phyloP scores from a whole-genome alignment of 331 rosid species.

The Rosa hybrid region DNA sequence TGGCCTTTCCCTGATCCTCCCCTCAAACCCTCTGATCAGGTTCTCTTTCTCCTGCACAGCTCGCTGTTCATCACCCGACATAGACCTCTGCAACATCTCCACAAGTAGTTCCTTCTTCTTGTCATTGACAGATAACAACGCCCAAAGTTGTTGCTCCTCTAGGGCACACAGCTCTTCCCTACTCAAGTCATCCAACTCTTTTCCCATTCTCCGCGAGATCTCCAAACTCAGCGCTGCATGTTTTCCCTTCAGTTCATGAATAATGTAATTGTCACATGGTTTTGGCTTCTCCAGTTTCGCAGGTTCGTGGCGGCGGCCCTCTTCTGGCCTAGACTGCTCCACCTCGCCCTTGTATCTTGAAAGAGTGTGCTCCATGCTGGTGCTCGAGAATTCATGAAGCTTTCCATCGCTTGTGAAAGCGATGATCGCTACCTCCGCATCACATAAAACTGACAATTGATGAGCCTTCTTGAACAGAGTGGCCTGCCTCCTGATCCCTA shows the following conservation, averaged over 20 bases:
- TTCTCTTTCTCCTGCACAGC: background rate
- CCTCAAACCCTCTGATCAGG: background rate
- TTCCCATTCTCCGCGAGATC: background rate
- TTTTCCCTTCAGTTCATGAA: background rate
- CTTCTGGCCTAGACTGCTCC: background rate
- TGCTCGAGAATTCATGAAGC: background rate
- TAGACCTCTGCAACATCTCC: background rate
- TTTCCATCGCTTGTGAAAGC: background rate
- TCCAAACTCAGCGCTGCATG: background rate
- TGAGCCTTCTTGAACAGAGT: background rate
- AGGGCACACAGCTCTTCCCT: background rate
- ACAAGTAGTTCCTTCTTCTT: background rate
- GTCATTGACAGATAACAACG: background rate
- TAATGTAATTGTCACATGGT: background rate
- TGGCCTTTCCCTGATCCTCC: background rate
- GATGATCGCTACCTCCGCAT: background rate
- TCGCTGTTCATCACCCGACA: background rate
- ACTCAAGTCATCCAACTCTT: background rate
- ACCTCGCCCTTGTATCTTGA: background rate
- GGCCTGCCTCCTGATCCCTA: background rate
- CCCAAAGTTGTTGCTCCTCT: background rate
- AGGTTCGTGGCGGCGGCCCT: background rate
- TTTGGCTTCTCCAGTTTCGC: background rate
- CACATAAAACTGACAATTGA: background rate
- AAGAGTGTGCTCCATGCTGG: background rate